Evolutionary conservation across 2,329 filamentous ascomycete genomes (phyloP).

Genomic region (Trichoderma gracile): DNA sequence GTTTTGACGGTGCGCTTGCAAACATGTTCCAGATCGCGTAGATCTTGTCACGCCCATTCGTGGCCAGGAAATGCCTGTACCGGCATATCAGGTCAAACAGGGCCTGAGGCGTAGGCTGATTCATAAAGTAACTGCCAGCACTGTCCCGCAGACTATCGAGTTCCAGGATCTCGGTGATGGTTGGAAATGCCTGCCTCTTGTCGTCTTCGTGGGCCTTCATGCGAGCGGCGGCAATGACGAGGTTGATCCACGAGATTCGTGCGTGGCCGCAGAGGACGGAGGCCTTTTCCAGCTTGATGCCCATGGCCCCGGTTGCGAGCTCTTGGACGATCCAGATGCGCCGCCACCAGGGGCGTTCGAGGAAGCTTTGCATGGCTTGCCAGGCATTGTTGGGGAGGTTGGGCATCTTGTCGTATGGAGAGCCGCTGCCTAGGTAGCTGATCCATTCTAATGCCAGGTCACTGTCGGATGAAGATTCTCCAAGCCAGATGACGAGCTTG

Average conservation of each 20-base stretch:
- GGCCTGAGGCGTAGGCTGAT: background rate
- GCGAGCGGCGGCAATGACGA: conserved; percentile 5
- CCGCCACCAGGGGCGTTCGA: conserved; percentile 11
- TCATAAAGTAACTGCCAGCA: background rate
- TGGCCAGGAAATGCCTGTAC: conserved; percentile 1
- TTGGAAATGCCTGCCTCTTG: background rate
- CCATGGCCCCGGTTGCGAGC: background rate
- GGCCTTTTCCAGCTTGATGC: background rate
- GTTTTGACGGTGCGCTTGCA: background rate
- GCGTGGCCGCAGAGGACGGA: background rate
- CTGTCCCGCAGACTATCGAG: conserved; percentile 12
- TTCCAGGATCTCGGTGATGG: conserved; percentile 2
- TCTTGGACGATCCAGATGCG: conserved; percentile 16
- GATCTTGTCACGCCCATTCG: conserved; percentile 1
- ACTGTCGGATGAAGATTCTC: conserved; percentile 4
- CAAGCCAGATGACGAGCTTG: conserved; percentile 5
- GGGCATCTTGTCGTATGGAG: conserved; percentile 9
- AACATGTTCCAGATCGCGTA: conserved; percentile 20
- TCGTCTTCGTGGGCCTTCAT: conserved; percentile 9
- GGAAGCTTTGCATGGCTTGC: conserved; percentile 9
- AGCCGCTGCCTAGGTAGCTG: background rate
- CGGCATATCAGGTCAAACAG: conserved; percentile 4
- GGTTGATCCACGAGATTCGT: background rate
- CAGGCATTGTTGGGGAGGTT: background rate
- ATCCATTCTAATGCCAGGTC: conserved; percentile 2